Base-by-base conservation (phyloP, 306 rosid species). In the Begonia fuchsioides region DNA sequence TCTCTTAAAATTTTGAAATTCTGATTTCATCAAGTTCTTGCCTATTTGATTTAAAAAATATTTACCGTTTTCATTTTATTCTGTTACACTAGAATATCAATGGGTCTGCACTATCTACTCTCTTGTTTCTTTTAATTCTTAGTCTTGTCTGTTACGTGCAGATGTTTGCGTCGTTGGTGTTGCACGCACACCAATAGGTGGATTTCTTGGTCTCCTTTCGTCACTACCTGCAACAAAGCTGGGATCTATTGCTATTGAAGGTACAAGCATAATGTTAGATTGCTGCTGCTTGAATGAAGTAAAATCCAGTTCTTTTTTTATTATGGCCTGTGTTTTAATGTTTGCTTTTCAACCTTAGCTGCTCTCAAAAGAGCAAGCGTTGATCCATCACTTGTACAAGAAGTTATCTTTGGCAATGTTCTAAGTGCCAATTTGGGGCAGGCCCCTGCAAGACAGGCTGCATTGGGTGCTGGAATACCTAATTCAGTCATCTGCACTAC, bases 391-490 rank as follows among this genome's bases (percentile, higher is more conserved):
- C 83, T 75, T 57, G 98, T 92, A 2, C 62, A 92, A 75, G 98
- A 92, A 77, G 96, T 92, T 50, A 48, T 65, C 73, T 92, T 92
- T 15, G 96, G 96, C 66, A 92, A 92, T 54, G 98, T 92, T 60
- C 87, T 92, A 51, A 86, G 93, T 65, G 98, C 98, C 47, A 92
- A 92, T 70, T 76, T 92, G 71, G 98, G 98, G 50, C 98, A 92
- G 77, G 96, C 98, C 64, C 98, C 98, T 0, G 98, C 98, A 41
- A 82, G 98, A 58, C 98, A 92, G 61, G 98, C 98, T 67, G 96
- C 98, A 50, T 45, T 92, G 38, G 96, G 96, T 57, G 96, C 98
- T 58, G 98, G 96, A 77, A 62, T 92, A 54, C 78, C 96, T 9
- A 72, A 79, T 57, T 62, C 96, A 10, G 98, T 92, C 38, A 9